Base-by-base conservation (phyloP, 768 basidiomycete genomes). In the Hydnum rufescens region DNA sequence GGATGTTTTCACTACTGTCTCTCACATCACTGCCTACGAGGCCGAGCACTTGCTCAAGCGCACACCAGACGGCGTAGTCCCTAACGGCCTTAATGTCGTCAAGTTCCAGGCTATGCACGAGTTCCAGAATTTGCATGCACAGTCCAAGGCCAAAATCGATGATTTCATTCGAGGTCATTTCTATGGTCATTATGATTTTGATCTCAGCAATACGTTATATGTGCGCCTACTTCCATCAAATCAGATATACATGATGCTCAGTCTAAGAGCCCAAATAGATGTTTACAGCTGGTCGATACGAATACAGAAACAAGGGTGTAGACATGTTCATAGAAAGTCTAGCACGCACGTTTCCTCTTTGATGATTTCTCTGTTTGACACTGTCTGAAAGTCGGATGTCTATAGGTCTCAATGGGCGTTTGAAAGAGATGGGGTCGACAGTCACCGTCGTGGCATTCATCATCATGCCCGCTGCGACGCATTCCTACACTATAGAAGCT, bases 31-130 rank as follows among this genome's bases (percentile, higher is more conserved):
- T 25, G 95, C 93, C 0, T 97, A 92, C 66, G 95, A 99, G 65
- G 74, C 77, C 51, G 95, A 99, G 68, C 90, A 97, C 64, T 69
- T 99, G 28, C 73, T 99, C 57, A 99, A 99, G 68, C 76, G 95
- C 57, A 99, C 97, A 67, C 95, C 82, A 28, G 93, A 99, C 60
- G 95, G 95, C 25, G 86, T 99, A 25, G 71, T 96, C 0, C 95
- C 95, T 1, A 99, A 99, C 62, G 95, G 95, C 31, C 74, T 99
- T 56, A 99, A 97, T 59, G 95, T 99, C 55, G 80, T 88, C 74
- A 99, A 99, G 66, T 99, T 97, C 68, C 85, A 89, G 59, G 93
- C 95, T 6, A 96, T 97, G 81, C 95, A 97, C 73, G 95, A 99
- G 64, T 96, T 96, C 70, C 89, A 90, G 64, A 96, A 97, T 64